phyloP scores from a whole-genome alignment of 1,284 basidiomycete genomes.

The Fistulina hepatica region DNA sequence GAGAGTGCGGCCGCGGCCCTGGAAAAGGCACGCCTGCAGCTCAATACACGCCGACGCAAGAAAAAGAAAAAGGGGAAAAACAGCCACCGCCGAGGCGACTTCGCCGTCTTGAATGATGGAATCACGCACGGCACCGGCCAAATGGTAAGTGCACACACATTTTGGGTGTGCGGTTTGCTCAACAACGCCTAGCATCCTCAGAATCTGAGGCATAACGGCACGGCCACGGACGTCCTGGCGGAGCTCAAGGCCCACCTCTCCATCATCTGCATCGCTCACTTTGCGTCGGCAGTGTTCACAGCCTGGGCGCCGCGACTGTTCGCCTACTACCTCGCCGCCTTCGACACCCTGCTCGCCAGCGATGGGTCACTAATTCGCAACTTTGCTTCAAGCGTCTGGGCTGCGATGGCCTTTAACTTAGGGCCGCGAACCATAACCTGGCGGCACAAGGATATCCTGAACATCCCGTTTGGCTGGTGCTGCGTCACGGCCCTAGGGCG shows the following conservation, averaged over 20 bases:
- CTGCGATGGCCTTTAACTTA: slow-evolving; percentile 11
- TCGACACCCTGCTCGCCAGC: background rate
- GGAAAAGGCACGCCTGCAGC: too few species aligned
- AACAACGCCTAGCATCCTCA: background rate
- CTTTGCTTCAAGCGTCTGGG: slow-evolving; percentile 9
- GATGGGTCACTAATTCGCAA: slow-evolving; percentile 5
- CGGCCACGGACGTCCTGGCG: background rate
- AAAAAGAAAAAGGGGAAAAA: too few species aligned
- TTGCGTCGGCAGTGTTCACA: background rate
- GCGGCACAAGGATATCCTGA: slow-evolving; percentile 3
- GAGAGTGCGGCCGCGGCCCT: too few species aligned
- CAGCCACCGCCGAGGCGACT: background rate
- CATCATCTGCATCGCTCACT: background rate
- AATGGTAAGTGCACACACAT: background rate
- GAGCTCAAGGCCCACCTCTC: background rate
- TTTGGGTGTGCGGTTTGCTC: background rate
- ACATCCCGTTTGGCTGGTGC: slow-evolving; percentile 9
- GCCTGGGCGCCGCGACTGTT: background rate
- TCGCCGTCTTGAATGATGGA: background rate
- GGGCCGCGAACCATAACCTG: slow-evolving; percentile 2
- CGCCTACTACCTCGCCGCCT: background rate
- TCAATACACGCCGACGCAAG: too few species aligned
- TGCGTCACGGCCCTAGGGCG: slow-evolving; percentile 6
- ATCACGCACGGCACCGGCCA: background rate
- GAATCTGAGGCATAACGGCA: background rate